A percentile compares a stretch with the other conserved stretches of the same genome.
Conservation (phyloP, 306 rosid genomes). For the Cucurbita ficifolia region DNA sequence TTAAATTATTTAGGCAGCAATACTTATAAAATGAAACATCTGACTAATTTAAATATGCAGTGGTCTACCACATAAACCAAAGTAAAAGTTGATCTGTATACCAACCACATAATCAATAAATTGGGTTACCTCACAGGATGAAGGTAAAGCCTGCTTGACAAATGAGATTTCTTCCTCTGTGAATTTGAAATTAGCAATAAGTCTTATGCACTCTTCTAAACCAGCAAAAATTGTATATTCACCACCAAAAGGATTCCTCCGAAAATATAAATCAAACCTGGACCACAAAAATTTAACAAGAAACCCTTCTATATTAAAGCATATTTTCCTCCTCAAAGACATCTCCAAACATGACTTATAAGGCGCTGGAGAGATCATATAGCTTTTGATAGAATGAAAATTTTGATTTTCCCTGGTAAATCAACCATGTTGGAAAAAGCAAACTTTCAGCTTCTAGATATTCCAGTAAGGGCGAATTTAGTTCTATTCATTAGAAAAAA, state of each 20-base stretch:
- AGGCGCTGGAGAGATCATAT: not conserved
- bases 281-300: slow-evolving; percentile 13
- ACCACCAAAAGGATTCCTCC: slow-evolving; percentile 96
- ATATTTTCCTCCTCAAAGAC: not conserved
- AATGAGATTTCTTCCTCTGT: slow-evolving; percentile 68
- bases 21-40: not conserved
- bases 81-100: not conserved
- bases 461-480: not conserved
- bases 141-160: slow-evolving; percentile 45
- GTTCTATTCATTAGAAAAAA: not conserved
- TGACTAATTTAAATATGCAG: not conserved
- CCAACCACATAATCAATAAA: not conserved
- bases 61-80: not conserved
- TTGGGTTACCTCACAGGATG: slow-evolving; percentile 66
- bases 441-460: not conserved
- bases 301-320: not conserved
- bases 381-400: not conserved
- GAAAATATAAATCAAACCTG: slow-evolving; percentile 96
- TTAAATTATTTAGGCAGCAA: not conserved
- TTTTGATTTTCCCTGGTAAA: not conserved
- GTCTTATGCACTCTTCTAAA: slow-evolving; percentile 81
- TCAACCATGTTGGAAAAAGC: not conserved
- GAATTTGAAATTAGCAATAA: slow-evolving; percentile 79
- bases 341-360: not conserved
- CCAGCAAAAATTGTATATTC: slow-evolving; percentile 95